Conservation (phyloP, 139 green algal species). For the Nannochloris sp. region DNA sequence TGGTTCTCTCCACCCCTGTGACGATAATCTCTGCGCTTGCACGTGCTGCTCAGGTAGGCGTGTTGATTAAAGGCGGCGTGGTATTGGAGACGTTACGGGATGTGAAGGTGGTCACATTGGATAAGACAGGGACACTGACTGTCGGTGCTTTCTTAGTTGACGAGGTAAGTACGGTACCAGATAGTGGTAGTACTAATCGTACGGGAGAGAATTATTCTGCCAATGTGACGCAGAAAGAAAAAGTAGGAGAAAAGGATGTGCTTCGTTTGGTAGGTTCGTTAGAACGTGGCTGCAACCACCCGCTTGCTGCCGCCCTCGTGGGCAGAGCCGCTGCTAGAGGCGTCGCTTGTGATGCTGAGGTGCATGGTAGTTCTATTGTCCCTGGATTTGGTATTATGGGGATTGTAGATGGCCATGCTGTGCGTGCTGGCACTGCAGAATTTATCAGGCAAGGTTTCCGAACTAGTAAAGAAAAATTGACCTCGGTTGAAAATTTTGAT, state of each 20-base stretch:
- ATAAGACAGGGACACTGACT: constrained; percentile 84
- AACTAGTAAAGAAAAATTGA: neutral
- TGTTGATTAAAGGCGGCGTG: constrained; percentile 69
- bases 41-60: constrained; percentile 37
- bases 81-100: constrained; percentile 61
- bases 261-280: constrained; percentile 23
- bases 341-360: neutral
- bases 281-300: constrained; percentile 40
- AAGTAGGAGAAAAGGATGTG: neutral
- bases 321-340: constrained; percentile 12
- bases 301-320: constrained; percentile 43
- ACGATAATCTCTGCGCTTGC: constrained; percentile 43
- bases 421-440: constrained; percentile 5
- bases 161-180: neutral
- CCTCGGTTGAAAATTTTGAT: too few relatives aligned
- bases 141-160: constrained; percentile 44
- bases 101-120: constrained; percentile 47
- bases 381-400: constrained; percentile 9
- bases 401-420: constrained; percentile 2
- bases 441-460: neutral
- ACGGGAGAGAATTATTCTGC: neutral
- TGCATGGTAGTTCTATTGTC: neutral
- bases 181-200: neutral
- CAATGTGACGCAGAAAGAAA: neutral
- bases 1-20: constrained; percentile 79